Percentiles rank a stretch among this genome's conserved stretches.
Evolutionary conservation across 1,284 basidiomycete genomes (phyloP).

Genomic region (Microbotryum scabiosae): DNA sequence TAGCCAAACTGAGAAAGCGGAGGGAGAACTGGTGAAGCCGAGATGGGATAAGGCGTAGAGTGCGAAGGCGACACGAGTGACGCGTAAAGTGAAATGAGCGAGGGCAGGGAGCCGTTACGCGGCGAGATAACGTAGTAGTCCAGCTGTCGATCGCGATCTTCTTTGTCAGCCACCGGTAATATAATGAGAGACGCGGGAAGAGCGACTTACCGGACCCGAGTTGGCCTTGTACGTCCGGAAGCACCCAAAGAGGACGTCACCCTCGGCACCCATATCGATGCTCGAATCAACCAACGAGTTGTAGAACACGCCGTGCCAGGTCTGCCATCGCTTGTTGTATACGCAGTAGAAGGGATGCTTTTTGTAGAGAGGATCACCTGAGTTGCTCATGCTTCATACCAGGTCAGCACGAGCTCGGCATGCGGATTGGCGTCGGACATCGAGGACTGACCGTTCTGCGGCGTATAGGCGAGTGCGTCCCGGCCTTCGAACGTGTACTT

Average conservation of each 20-base stretch:
- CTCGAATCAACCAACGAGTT: slow-evolving; percentile 20
- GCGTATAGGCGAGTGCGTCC: slow-evolving; percentile 20
- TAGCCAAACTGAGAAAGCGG: slow-evolving; percentile 27
- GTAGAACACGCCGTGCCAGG: slow-evolving; percentile 29
- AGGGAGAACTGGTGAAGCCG: slow-evolving; percentile 17
- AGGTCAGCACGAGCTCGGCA: background rate
- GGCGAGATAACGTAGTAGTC: slow-evolving; percentile 16
- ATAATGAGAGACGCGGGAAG: background rate
- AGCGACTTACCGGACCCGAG: slow-evolving; percentile 25
- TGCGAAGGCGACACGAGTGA: slow-evolving; percentile 11
- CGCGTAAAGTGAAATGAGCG: slow-evolving; percentile 2
- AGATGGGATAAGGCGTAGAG: background rate
- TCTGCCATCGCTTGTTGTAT: slow-evolving; percentile 11
- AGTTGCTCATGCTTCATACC: too few species aligned
- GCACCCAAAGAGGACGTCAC: slow-evolving; percentile 23
- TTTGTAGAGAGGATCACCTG: slow-evolving; percentile 19
- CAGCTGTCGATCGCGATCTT: slow-evolving; percentile 5
- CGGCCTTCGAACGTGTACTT: slow-evolving; percentile 24
- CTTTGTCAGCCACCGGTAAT: background rate
- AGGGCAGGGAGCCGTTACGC: slow-evolving; percentile 13
- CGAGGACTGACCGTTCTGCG: slow-evolving; percentile 17
- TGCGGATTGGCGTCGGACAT: background rate
- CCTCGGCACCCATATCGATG: slow-evolving; percentile 27
- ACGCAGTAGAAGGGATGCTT: slow-evolving; percentile 20
- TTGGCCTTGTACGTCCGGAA: slow-evolving; percentile 22